Evolutionary conservation across 345 rosid species (phyloP).

Genomic region (Stellera chamaejasme): DNA sequence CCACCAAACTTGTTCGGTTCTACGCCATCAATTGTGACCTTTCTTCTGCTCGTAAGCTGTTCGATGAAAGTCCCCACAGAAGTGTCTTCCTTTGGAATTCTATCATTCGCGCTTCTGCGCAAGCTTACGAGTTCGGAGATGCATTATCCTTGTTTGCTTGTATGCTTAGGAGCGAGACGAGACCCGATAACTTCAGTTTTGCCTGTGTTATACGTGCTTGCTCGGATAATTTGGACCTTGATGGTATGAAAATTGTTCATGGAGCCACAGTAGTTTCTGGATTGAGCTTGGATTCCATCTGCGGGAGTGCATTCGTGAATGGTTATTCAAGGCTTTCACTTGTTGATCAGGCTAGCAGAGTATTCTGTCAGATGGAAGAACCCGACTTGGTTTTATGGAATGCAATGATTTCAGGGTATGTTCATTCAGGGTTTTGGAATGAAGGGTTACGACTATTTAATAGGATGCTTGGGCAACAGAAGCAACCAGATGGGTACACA

Average conservation of each 20-base stretch:
- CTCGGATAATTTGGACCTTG: conserved; percentile 38
- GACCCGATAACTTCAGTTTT: conserved; percentile 64
- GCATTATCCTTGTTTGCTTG: conserved; percentile 29
- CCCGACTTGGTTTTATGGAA: conserved; percentile 84
- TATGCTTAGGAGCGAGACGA: conserved; percentile 42
- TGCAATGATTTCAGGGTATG: conserved; percentile 68
- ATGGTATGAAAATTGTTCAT: conserved; percentile 44
- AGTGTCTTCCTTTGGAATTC: conserved; percentile 88
- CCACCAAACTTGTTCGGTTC: conserved; percentile 42
- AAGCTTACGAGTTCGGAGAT: conserved; percentile 22
- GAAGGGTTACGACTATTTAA: conserved; percentile 45
- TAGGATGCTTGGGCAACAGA: conserved; percentile 37
- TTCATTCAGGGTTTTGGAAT: conserved; percentile 37
- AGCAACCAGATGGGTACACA: conserved; percentile 59
- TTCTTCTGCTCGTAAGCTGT: conserved; percentile 53
- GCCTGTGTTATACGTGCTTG: conserved; percentile 64
- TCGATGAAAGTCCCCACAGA: conserved; percentile 56
- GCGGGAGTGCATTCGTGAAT: conserved; percentile 56
- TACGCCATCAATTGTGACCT: conserved; percentile 47
- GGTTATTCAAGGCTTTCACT: conserved; percentile 53
- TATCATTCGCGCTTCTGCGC: conserved; percentile 65
- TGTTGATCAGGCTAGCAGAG: conserved; percentile 47
- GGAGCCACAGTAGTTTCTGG: conserved; percentile 51
- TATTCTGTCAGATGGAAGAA: conserved; percentile 35
- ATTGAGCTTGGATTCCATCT: conserved; percentile 40